phyloP scores from a whole-genome alignment of 2,329 filamentous ascomycete genomes.

The Rugonectria rugulosa region DNA sequence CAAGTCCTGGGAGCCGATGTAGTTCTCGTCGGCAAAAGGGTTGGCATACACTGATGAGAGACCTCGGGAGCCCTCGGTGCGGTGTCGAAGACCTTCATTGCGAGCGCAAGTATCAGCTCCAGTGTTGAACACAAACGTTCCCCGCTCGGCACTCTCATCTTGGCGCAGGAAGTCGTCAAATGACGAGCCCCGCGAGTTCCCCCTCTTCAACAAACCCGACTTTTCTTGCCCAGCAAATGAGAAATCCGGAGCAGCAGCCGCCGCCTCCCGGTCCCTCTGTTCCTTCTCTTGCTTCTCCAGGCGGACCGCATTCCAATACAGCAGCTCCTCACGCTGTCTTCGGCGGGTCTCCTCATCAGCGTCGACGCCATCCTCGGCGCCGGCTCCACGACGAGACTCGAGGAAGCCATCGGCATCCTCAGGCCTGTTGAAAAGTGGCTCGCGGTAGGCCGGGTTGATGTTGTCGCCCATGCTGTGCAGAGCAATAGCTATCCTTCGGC shows the following conservation, averaged over 20 bases:
- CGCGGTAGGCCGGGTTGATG: slow-evolving; percentile 56
- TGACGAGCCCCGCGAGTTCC: slow-evolving; percentile 45
- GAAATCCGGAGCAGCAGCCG: no score
- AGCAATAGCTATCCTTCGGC: slow-evolving; percentile 67
- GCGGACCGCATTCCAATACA: slow-evolving; percentile 70
- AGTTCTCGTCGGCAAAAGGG: slow-evolving; percentile 66
- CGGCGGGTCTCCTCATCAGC: slow-evolving; percentile 69
- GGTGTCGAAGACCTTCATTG: slow-evolving; percentile 58
- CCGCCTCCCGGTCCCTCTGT: slow-evolving; percentile 26
- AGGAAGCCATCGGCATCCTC: slow-evolving; percentile 72
- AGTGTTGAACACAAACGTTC: slow-evolving; percentile 65
- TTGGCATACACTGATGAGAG: slow-evolving; percentile 60
- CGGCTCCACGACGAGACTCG: slow-evolving; percentile 54
- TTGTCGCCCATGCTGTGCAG: slow-evolving; percentile 66
- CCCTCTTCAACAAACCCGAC: not conserved
- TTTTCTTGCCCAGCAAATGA: slow-evolving; percentile 20
- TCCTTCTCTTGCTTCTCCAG: slow-evolving; percentile 55
- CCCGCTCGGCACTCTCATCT: slow-evolving; percentile 60
- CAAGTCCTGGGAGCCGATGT: slow-evolving; percentile 58
- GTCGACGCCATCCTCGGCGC: slow-evolving; percentile 59
- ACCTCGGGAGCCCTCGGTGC: slow-evolving; percentile 54
- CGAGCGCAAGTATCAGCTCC: slow-evolving; percentile 54
- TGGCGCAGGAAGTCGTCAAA: slow-evolving; percentile 68
- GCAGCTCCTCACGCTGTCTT: slow-evolving; percentile 68
- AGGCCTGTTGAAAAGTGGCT: slow-evolving; percentile 69